Percentiles rank a stretch among this genome's conserved stretches.
These are phyloP conservation scores for Scopulariopsis brevicaulis DNA, from an alignment of 2,329 filamentous ascomycete species.

Conservation along the genomic window DNA sequence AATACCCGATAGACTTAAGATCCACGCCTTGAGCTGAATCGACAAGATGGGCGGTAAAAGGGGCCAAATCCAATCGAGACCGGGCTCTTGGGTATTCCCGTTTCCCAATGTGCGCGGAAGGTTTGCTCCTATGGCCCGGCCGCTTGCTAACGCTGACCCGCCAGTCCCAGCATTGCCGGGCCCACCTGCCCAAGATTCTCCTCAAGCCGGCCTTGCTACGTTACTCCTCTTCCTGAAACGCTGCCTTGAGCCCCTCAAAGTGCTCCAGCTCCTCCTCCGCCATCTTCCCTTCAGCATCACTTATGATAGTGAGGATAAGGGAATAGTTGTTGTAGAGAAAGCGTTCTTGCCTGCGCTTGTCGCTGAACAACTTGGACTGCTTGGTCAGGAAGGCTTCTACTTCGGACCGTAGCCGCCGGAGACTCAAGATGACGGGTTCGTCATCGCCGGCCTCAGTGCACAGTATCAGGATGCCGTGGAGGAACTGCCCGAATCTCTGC, in stretches of 20 bases:
- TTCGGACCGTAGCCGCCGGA: constrained; percentile 67
- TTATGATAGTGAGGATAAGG: constrained; percentile 84
- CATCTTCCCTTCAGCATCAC: constrained; percentile 62
- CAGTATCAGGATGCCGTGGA: constrained; percentile 73
- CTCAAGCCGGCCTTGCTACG: not conserved
- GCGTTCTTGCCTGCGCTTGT: constrained; percentile 69
- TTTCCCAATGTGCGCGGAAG: no score
- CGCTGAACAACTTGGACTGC: constrained; percentile 63
- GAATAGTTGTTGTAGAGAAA: constrained; percentile 97
- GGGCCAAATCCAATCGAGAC: not conserved
- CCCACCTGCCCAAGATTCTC: not conserved
- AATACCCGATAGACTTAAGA: not conserved
- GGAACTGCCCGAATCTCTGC: constrained; percentile 87
- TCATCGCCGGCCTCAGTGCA: constrained; percentile 90
- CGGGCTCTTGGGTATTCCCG: not conserved
- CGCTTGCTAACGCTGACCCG: not conserved
- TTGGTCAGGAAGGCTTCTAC: constrained; percentile 75
- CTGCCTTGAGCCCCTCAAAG: constrained; percentile 56
- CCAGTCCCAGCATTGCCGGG: not conserved
- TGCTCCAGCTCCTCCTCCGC: constrained; percentile 63
- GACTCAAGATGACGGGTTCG: constrained; percentile 76
- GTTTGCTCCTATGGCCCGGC: not conserved
- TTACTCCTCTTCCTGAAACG: constrained; percentile 34
- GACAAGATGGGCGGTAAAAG: not conserved
- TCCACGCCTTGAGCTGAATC: not conserved